phyloP scores from a whole-genome alignment of 805 yeast species.

The Starmera caribaea region DNA sequence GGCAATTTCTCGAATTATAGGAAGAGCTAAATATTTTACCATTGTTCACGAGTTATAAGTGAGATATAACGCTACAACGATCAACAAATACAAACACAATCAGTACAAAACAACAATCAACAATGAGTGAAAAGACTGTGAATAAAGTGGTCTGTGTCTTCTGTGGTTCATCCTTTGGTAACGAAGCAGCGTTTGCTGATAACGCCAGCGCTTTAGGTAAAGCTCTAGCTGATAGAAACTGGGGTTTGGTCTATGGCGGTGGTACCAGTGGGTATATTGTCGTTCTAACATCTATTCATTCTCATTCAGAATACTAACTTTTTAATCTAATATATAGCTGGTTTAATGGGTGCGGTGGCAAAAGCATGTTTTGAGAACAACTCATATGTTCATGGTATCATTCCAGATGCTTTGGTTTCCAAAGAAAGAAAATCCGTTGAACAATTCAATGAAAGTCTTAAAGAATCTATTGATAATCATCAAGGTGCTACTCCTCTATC shows the following conservation, averaged over 20 bases:
- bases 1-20: no score
- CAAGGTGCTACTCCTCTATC: conserved; percentile 54
- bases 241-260: conserved; percentile 85
- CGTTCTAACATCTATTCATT: background rate
- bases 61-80: no score
- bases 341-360: conserved; percentile 74
- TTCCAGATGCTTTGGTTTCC: conserved; percentile 73
- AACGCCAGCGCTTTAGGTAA: conserved; percentile 54
- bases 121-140: background rate
- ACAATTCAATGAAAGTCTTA: conserved; percentile 37
- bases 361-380: conserved; percentile 36
- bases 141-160: conserved; percentile 58
- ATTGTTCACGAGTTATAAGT: no score
- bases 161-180: conserved; percentile 79
- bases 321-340: conserved; percentile 34
- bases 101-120: background rate
- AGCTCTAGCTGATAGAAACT: conserved; percentile 43
- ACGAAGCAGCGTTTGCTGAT: conserved; percentile 34
- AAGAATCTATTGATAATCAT: conserved; percentile 49
- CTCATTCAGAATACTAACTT: background rate
- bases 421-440: conserved; percentile 50
- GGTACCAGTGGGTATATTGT: conserved; percentile 58
- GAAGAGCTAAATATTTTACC: no score
- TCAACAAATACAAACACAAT: background rate
- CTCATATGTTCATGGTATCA: conserved; percentile 75